Evolutionary conservation across 2,329 filamentous ascomycete genomes (phyloP), one percentile per base, ranked within the genome.

Genomic region (Macrophomina phaseolina): DNA sequence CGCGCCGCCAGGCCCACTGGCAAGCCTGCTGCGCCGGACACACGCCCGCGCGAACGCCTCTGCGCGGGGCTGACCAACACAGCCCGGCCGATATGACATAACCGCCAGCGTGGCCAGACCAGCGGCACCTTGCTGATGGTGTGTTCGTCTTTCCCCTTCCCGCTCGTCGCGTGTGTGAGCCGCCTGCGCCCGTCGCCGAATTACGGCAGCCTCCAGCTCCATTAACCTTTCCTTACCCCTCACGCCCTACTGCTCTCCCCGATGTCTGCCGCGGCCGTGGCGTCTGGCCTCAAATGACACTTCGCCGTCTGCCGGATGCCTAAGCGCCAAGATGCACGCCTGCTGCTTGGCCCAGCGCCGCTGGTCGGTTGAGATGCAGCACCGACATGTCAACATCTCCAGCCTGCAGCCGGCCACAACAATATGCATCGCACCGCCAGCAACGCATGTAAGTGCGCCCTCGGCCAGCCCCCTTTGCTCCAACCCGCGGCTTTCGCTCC

Each of bases 81-180:
- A 5, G 16, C n/a, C 32, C 58, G 45, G 23, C 58, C 58, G 49
- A 62, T 23, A 23, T 62, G 58, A 62, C 58, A 62, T 62, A 62
- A 62, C 58, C 42, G 58, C 58, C 58, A 62, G 58, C 58, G 58
- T 62, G 58, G 58, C 58, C 58, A 40, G 58, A 62, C 42, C 52
- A 16, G 32, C 8, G 32, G 53, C 18, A 16, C 14, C 5, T 14
- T 34, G 42, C 32, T 14, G 11, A 16, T 2, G 23, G 23, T 42
- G 53, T 36, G 42, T 62, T 49, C 45, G 23, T 62, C 58, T 49
- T 62, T 16, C 42, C 58, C 18, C 28, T 36, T 62, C 45, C 45
- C 42, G 58, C 45, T 6, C 12, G 40, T n/a, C 16, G 56, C 46
- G 46, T 46, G 28, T 16, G 28, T 40, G 14, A n/a, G 40, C 28